Evolutionary conservation across 208 protist species (phyloP).

Genomic region (Spironucleus salmonicida): DNA sequence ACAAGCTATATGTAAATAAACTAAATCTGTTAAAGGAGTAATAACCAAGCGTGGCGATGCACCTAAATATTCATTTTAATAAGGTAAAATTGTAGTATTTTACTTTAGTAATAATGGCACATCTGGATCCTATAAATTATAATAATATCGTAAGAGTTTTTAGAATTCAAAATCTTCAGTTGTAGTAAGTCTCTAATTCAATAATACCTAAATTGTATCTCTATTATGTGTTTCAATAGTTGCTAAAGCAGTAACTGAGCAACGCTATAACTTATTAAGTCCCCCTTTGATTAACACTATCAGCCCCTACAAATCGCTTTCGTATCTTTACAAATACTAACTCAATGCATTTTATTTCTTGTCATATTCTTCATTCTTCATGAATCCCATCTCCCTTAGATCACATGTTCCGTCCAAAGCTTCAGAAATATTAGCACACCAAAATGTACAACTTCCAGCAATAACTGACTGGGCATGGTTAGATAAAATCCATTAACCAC

Average conservation of each 20-base stretch:
- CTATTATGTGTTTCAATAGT: constrained; percentile 88
- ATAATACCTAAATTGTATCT: constrained; percentile 76
- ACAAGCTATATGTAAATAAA: constrained; percentile 90
- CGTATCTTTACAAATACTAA: constrained; percentile 32
- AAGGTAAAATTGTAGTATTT: constrained; percentile 80
- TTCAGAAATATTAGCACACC: constrained; percentile 69
- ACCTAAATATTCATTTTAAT: constrained; percentile 95
- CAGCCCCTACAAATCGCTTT: constrained; percentile 57
- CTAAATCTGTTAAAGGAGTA: constrained; percentile 92
- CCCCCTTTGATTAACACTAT: constrained; percentile 62
- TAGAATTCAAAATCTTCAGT: constrained; percentile 69
- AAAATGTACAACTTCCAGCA: constrained; percentile 74
- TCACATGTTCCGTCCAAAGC: constrained; percentile 59
- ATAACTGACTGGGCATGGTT: constrained; percentile 74
- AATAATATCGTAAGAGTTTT: constrained; percentile 75
- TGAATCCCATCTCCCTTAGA: constrained; percentile 50
- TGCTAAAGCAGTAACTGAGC: constrained; percentile 76
- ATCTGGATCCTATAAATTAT: constrained; percentile 51
- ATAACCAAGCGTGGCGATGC: constrained; percentile 91
- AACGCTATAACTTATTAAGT: constrained; percentile 68
- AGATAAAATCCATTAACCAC: constrained; percentile 64
- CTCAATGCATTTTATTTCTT: constrained; percentile 32
- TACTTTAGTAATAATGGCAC: constrained; percentile 68
- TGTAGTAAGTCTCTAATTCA: not conserved
- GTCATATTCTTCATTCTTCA: constrained; percentile 66